These are phyloP conservation scores for Spiraea crenata DNA, from an alignment of 331 rosid genomes.

Conservation along the genomic window DNA sequence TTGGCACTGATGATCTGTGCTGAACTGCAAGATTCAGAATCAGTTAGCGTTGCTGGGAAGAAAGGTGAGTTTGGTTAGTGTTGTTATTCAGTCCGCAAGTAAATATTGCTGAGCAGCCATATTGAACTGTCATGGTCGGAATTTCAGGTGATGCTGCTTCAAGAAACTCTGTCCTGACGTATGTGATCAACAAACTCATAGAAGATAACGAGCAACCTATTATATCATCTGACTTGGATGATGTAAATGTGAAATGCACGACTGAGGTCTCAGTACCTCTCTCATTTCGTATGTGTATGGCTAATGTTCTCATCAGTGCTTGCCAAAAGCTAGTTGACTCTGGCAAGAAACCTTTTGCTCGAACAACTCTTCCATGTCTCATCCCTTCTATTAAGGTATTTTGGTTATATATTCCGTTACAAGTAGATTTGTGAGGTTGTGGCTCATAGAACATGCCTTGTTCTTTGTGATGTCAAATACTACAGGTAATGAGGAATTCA, in stretches of 20 bases:
- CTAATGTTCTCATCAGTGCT: constrained; percentile 85
- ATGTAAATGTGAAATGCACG: constrained; percentile 24
- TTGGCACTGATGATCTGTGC: constrained; percentile 85
- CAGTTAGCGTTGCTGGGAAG: constrained; percentile 33
- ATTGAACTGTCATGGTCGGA: constrained; percentile 28
- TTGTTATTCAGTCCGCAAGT: constrained; percentile 12
- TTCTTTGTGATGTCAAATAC: constrained; percentile 31
- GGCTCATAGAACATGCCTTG: constrained; percentile 12
- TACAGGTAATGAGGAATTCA: constrained; percentile 46
- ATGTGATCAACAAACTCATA: constrained; percentile 45
- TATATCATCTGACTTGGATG: constrained; percentile 26
- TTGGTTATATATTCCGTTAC: constrained; percentile 12
- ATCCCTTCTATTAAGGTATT: constrained; percentile 62
- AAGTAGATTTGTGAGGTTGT: constrained; percentile 4
- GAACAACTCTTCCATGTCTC: constrained; percentile 53
- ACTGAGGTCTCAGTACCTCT: constrained; percentile 38
- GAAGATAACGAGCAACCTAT: constrained; percentile 25
- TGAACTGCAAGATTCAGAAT: constrained; percentile 55
- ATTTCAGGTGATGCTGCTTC: constrained; percentile 39
- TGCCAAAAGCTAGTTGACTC: constrained; percentile 72
- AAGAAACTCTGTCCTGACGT: constrained; percentile 38
- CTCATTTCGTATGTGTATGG: constrained; percentile 74
- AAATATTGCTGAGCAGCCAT: constrained; percentile 12
- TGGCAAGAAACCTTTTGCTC: constrained; percentile 51
- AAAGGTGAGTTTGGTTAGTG: constrained; percentile 39